A percentile compares a stretch with the other conserved stretches of the same genome.
phyloP scores from a whole-genome alignment of 2,329 filamentous ascomycete genomes.

The Botrytis cinerea region DNA sequence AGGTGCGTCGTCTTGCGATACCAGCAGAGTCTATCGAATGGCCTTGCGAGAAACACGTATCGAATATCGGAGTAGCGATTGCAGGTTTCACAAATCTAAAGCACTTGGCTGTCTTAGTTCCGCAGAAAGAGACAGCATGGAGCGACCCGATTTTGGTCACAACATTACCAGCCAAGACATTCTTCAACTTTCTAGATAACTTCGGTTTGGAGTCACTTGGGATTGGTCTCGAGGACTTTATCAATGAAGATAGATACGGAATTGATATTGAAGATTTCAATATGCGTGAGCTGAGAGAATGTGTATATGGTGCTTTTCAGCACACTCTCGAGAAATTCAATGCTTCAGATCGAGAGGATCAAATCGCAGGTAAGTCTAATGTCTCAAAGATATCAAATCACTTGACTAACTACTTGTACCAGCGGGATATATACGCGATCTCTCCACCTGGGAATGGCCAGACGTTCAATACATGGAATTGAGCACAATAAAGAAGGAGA shows the following conservation, averaged over 20 bases:
- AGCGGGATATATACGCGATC: neutral
- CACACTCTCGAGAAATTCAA: neutral
- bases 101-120: neutral
- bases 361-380: neutral
- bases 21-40: neutral
- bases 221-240: neutral
- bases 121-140: neutral
- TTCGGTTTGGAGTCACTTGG: neutral
- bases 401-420: neutral
- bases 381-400: neutral
- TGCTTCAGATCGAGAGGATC: neutral
- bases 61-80: neutral
- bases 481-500: neutral
- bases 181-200: neutral
- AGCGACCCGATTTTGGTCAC: neutral
- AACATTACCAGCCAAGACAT: neutral
- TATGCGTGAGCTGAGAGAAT: neutral
- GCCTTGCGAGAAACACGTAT: neutral
- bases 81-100: neutral
- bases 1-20: neutral
- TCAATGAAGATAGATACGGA: neutral
- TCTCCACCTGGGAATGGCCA: neutral
- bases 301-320: neutral
- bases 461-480: neutral
- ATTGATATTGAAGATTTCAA: neutral